Conservation (phyloP, 148 eudicot species). For the Nepenthes gracilis region DNA sequence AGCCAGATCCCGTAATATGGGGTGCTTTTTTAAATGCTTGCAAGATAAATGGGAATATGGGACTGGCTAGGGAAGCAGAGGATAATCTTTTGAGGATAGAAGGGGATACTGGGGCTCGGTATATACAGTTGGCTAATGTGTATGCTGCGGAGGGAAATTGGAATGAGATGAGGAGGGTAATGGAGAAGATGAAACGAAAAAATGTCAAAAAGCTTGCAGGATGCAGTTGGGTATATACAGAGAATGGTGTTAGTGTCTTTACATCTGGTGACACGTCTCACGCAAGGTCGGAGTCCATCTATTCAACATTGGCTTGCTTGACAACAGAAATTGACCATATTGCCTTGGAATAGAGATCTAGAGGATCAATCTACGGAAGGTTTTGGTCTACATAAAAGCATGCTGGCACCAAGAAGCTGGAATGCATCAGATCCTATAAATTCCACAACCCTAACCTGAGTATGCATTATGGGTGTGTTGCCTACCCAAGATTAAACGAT, state of each 20-base stretch:
- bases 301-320: slow-evolving; percentile 36
- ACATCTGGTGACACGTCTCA: slow-evolving; percentile 56
- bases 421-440: background rate
- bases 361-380: background rate
- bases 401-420: too few species aligned
- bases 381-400: background rate
- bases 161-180: slow-evolving; percentile 77
- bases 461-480: too few species aligned
- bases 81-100: slow-evolving; percentile 47
- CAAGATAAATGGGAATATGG: slow-evolving; percentile 39
- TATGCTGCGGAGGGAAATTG: slow-evolving; percentile 77
- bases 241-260: slow-evolving; percentile 37
- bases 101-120: slow-evolving; percentile 54
- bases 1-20: slow-evolving; percentile 42
- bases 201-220: slow-evolving; percentile 73
- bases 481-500: too few species aligned
- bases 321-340: slow-evolving; percentile 22
- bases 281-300: slow-evolving; percentile 38
- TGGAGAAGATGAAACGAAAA: slow-evolving; percentile 78
- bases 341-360: slow-evolving; percentile 7
- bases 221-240: slow-evolving; percentile 73
- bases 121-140: slow-evolving; percentile 66
- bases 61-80: slow-evolving; percentile 52
- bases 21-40: slow-evolving; percentile 83
- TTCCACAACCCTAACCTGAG: too few species aligned